Base-by-base conservation (phyloP, 768 basidiomycete genomes). In the Lactarius pseudohatsudake region DNA sequence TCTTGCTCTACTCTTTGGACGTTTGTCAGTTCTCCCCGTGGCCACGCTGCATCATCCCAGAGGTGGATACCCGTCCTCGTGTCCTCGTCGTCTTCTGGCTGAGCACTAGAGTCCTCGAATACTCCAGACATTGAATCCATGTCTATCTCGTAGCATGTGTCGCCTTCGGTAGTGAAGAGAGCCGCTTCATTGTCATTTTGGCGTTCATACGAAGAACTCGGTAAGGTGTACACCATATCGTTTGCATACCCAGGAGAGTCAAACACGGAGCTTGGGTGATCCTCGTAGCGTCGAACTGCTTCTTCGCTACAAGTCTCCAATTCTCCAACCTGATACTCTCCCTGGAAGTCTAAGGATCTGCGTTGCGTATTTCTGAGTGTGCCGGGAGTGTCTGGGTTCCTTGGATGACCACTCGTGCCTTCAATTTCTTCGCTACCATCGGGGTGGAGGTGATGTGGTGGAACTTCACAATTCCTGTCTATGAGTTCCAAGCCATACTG, bases 1-100 rank as follows among this genome's bases (percentile, higher is more conserved):
- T 88, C 86, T 58, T 78, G 79, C 75, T 91, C 90, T 7, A 79
- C 84, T n/a, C 74, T 74, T 20, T 78, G 75, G 28, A 84, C 67
- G 43, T 76, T 76, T 15, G 64, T 61, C 62, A 64, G 54, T 45
- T 60, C 58, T 56, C 41, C 62, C 34, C 34, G 41, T 50, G 43
- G 54, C 66, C 66, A 60, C n/a, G 43, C 36, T 13, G 38, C 54
- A 7, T 64, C 62, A 8, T 22, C 41, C 66, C 66, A 67, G 26
- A 64, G 65, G 50, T 22, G 65, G 50, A 62, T 62, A 22, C 26
- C 58, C 57, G 45, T 41, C 45, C 1, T 57, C 38, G 38, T 41
- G 43, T 54, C 30, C 3, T 32, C 47, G 2, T 62, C 61, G 9
- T 20, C 28, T 28, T 66, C 65, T 20, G n/a, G 36, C 22, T 16